Evolutionary conservation across 495 filamentous ascomycete genomes (phyloP), one percentile per base, ranked within the genome.

Genomic region (Hypoxylon fragiforme): DNA sequence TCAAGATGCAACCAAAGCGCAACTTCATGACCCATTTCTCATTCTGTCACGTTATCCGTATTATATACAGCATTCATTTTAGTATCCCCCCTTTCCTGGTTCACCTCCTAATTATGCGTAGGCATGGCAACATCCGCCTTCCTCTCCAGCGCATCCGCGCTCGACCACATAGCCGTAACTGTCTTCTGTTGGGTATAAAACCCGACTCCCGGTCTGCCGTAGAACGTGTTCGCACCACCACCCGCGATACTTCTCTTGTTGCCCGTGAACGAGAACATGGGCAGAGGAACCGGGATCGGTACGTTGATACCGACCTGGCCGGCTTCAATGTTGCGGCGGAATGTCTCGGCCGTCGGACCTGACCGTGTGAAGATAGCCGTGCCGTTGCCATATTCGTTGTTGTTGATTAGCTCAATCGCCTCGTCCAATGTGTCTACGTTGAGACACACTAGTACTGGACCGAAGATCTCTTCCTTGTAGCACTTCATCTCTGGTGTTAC

Each of bases 141-240:
- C 52, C 81, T 85, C 39, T 78, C 78, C 36, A 91, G 80, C 4
- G 89, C 91, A 71, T 96, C 92, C 66, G 92, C 89, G 46, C 81
- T 81, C 49, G 81, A 82, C 94, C 95, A 97, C 61, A 92, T 69
- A 62, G 90, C 89, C 54, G 94, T 98, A 43, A 98, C 92, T 15
- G 94, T 98, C 86, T 98, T 97, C 63, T 86, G 80, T 78, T 97
- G 94, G 11, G 94, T 98, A 67, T 95, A 98, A 70, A 98, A 98
- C 50, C 87, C 84, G 62, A 98, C 61, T 3, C 92, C 94, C 12
- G 90, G 87, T 71, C 90, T 88, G 44, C 94, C 94, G 65, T 98
- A 98, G 67, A 98, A 98, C 7, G 90, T 92, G 73, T 85, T 96
- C 31, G 89, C 91, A 48, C 94, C 92, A 16, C 92, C 91, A 31